phyloP scores from a whole-genome alignment of 805 yeast species.

The Torulaspora gathmanii region DNA sequence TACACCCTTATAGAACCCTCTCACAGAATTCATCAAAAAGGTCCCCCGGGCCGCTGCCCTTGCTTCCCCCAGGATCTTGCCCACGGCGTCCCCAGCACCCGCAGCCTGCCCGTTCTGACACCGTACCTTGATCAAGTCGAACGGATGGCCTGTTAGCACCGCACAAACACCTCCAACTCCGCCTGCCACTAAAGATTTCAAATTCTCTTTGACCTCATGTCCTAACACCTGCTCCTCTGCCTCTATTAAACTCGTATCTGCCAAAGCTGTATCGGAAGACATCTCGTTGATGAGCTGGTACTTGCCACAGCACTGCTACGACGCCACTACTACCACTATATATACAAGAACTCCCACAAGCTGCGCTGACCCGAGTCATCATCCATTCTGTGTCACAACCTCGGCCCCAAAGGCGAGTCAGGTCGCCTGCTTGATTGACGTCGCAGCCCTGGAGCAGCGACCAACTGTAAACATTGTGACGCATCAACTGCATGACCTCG shows the following conservation, averaged over 20 bases:
- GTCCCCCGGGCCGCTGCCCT: slow-evolving; percentile 44
- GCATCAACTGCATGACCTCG: not conserved
- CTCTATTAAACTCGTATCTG: slow-evolving; percentile 7
- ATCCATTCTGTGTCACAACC: not conserved
- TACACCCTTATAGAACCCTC: slow-evolving; percentile 90
- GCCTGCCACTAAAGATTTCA: slow-evolving; percentile 85
- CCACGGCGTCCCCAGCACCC: slow-evolving; percentile 63
- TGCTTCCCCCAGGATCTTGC: slow-evolving; percentile 61
- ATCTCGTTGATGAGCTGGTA: not conserved
- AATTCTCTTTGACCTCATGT: slow-evolving; percentile 48
- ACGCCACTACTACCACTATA: not conserved
- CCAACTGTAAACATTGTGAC: slow-evolving; percentile 1
- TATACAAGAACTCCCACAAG: too few relatives aligned
- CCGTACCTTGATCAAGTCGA: slow-evolving; percentile 87
- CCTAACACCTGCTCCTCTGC: slow-evolving; percentile 4
- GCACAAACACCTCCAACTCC: slow-evolving; percentile 98
- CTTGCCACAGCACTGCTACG: not conserved
- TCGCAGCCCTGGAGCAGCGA: not conserved
- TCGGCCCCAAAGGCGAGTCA: too few relatives aligned
- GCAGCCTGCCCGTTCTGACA: slow-evolving; percentile 70
- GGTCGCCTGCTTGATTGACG: too few relatives aligned
- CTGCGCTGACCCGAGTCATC: not conserved
- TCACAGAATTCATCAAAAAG: slow-evolving; percentile 16
- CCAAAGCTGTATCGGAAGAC: slow-evolving; percentile 9
- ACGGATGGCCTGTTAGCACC: slow-evolving; percentile 93